Percentiles rank a stretch among this genome's conserved stretches.
Evolutionary conservation across 768 basidiomycete genomes (phyloP).

Genomic region (Tephrocybe sp.): DNA sequence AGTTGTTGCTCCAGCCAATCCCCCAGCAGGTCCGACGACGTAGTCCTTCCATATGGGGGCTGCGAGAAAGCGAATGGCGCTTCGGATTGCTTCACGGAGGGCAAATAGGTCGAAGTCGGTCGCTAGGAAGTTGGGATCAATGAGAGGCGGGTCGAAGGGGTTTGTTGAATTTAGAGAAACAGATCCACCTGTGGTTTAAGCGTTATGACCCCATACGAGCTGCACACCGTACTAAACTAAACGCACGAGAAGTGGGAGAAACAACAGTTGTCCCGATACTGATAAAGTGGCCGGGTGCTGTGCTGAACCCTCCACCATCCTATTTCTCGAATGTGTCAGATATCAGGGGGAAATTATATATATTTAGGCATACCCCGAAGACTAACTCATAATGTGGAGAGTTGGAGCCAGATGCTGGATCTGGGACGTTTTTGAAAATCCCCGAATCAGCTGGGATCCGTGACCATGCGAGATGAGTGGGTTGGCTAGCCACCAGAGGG

Average conservation of each 20-base stretch:
- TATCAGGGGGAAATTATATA: too few relatives aligned
- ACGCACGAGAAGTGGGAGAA: conserved; percentile 14
- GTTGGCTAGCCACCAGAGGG: conserved; percentile 15
- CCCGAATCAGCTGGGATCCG: conserved; percentile 17
- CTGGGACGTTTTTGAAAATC: conserved; percentile 14
- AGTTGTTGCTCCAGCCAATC: conserved; percentile 5
- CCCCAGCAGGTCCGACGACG: conserved; percentile 9
- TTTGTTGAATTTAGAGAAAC: conserved; percentile 31
- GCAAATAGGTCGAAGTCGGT: conserved; percentile 20
- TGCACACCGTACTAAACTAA: too few relatives aligned
- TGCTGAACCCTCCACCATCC: neutral
- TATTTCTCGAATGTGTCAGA: too few relatives aligned
- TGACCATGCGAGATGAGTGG: conserved; percentile 20
- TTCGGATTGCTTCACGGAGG: conserved; percentile 20
- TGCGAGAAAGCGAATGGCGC: conserved; percentile 12
- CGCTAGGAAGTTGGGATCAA: conserved; percentile 36
- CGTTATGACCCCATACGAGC: too few relatives aligned
- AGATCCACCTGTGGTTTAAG: conserved; percentile 19
- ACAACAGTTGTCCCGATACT: neutral
- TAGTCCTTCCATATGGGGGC: conserved; percentile 11
- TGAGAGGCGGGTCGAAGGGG: conserved; percentile 35
- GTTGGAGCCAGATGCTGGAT: conserved; percentile 25
- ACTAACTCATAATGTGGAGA: conserved; percentile 16
- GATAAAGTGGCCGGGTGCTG: neutral
- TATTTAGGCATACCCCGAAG: neutral